These are phyloP conservation scores for Plasmodium cynomolgi DNA, from an alignment of 169 alveolate species.

Conservation along the genomic window DNA sequence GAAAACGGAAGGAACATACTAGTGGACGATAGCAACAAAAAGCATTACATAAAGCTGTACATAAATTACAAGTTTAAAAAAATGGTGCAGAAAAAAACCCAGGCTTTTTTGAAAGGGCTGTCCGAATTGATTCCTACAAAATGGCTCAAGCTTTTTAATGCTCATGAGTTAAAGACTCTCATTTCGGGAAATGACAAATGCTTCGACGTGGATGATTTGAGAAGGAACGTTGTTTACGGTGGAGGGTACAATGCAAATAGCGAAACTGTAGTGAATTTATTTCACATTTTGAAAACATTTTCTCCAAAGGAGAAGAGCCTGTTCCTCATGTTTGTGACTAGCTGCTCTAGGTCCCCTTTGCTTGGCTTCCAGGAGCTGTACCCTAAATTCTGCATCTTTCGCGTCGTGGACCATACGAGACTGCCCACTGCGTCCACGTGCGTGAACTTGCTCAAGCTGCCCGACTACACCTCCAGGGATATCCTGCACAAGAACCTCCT, in stretches of 20 bases:
- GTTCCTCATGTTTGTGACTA: slow-evolving; percentile 95
- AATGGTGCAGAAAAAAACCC: slow-evolving; percentile 87
- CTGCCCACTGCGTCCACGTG: slow-evolving; percentile 98
- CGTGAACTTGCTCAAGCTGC: slow-evolving; percentile 95
- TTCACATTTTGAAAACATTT: slow-evolving; percentile 91
- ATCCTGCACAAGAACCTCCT: slow-evolving; percentile 85
- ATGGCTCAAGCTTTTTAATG: slow-evolving; percentile 93
- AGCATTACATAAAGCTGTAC: slow-evolving; percentile 89
- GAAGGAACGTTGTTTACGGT: slow-evolving; percentile 89
- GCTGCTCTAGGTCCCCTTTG: slow-evolving; percentile 97
- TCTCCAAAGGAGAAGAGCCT: slow-evolving; percentile 89
- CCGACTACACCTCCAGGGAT: slow-evolving; percentile 91
- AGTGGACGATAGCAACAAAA: slow-evolving; percentile 87
- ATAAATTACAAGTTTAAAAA: slow-evolving; percentile 92
- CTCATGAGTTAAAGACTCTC: slow-evolving; percentile 93
- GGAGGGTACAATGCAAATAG: slow-evolving; percentile 91
- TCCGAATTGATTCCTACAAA: slow-evolving; percentile 90
- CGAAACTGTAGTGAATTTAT: slow-evolving; percentile 91
- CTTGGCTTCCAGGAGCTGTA: slow-evolving; percentile 93
- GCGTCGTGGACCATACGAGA: slow-evolving; percentile 89
- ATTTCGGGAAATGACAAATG: slow-evolving; percentile 93
- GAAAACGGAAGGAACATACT: slow-evolving; percentile 83
- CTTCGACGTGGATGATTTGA: slow-evolving; percentile 93
- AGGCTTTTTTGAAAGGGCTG: slow-evolving; percentile 93
- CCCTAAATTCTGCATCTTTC: slow-evolving; percentile 94